Evolutionary conservation across 2,329 filamentous ascomycete genomes (phyloP).

Genomic region (Coniochaeta pulveracea): DNA sequence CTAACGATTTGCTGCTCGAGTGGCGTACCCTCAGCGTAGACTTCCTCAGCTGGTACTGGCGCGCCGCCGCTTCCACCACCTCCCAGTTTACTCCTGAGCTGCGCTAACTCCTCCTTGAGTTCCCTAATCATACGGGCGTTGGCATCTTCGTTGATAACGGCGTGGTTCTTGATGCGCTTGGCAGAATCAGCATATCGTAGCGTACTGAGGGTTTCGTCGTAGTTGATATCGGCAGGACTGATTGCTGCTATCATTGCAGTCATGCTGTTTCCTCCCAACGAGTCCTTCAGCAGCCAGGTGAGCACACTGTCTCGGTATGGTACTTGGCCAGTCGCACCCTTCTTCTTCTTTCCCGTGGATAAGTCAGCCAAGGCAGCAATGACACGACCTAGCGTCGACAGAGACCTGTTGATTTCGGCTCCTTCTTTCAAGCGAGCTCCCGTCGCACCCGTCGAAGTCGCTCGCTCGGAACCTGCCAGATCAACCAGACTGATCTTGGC

Average conservation of each 20-base stretch:
- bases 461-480: constrained; percentile 93
- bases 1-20: constrained; percentile 94
- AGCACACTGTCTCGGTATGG: constrained; percentile 95
- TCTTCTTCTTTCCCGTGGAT: constrained; percentile 75
- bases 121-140: constrained; percentile 99
- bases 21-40: constrained; percentile 87
- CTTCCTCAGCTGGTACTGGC: constrained; percentile 54
- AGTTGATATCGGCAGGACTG: constrained; percentile 97
- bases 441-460: constrained; percentile 92
- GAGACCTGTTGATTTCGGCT: constrained; percentile 93
- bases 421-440: constrained; percentile 93
- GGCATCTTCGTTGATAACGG: constrained; percentile 96
- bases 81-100: constrained; percentile 75
- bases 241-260: constrained; percentile 99
- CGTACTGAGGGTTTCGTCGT: constrained; percentile 93
- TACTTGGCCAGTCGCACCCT: constrained; percentile 59
- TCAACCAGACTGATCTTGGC: constrained; percentile 97
- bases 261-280: constrained; percentile 95
- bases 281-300: constrained; percentile 96
- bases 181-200: constrained; percentile 94
- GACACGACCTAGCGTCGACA: constrained; percentile 92
- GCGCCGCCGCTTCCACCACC: constrained; percentile 32
- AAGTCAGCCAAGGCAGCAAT: constrained; percentile 92
- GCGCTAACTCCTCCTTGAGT: constrained; percentile 83
- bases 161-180: constrained; percentile 99